A percentile compares a stretch with the other conserved stretches of the same genome.
These are phyloP conservation scores for Corylus americana DNA, from an alignment of 306 rosid genomes.

Conservation along the genomic window DNA sequence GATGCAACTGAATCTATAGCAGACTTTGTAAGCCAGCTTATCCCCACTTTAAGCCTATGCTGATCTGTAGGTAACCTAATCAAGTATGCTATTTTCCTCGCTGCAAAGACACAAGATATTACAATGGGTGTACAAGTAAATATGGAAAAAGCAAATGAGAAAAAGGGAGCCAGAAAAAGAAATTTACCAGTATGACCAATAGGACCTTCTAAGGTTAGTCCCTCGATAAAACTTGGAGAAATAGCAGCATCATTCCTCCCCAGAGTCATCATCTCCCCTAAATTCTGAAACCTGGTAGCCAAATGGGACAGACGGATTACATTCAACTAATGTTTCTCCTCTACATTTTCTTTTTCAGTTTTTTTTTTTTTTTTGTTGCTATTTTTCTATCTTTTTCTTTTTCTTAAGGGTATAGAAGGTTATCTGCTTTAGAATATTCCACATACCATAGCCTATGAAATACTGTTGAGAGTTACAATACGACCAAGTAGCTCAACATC, in stretches of 20 bases:
- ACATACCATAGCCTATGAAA: background rate
- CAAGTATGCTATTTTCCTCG: constrained; percentile 93
- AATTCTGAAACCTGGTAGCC: constrained; percentile 76
- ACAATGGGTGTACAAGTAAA: background rate
- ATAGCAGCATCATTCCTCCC: constrained; percentile 90
- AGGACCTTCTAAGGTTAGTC: constrained; percentile 85
- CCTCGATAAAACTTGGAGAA: constrained; percentile 90
- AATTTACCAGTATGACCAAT: constrained; percentile 82
- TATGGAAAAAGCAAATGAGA: background rate
- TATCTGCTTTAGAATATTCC: background rate
- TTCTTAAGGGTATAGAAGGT: background rate
- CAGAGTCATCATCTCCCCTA: constrained; percentile 95
- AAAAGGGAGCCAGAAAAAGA: background rate
- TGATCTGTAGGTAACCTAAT: constrained; percentile 89
- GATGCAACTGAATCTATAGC: constrained; percentile 75
- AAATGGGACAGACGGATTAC: background rate
- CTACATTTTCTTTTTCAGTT: background rate
- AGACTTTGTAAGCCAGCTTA: constrained; percentile 90
- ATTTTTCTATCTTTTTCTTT: background rate
- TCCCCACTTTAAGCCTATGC: constrained; percentile 88
- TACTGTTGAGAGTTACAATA: background rate
- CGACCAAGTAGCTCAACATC: background rate
- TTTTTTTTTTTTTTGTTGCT: no score
- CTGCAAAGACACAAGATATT: constrained; percentile 46
- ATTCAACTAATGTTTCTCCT: background rate